Base-by-base conservation (phyloP, 768 basidiomycete species). In the Serpula lacrymans region DNA sequence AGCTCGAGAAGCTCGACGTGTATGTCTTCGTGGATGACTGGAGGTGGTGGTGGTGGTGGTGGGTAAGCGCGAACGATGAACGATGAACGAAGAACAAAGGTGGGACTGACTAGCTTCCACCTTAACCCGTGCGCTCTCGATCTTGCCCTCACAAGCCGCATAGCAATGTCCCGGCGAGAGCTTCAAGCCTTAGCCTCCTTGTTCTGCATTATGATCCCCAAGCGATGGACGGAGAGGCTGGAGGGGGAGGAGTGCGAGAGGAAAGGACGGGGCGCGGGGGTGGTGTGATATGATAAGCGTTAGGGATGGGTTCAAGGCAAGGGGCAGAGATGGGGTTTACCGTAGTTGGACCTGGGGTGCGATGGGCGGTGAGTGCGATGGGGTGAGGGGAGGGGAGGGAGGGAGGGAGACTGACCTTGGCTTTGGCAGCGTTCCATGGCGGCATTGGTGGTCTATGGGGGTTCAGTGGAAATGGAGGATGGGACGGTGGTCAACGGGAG, bases 131-230 rank as follows among this genome's bases (percentile, higher is more conserved):
- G 92, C 89, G 0, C 86, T 91, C 67, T 95, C 92, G 17, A 83
- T 48, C 67, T 88, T 91, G 23, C 82, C 79, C 58, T 75, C 63
- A 92, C 88, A 6, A 95, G 59, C 13, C 91, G 69, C 17, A 77
- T 71, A 4, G 90, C 90, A 35, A 93, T 88, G 47, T 94, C 90
- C 30, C 88, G 72, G 14, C 92, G 72, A 25, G 85, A 56, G 28
- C 64, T 48, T 62, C 87, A 86, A 2, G 83, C 82, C 14, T 96
- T 80, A 0, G 93, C 91, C 50, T 84, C 80, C 64, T 87, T 93
- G 78, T 98, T 98, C 67, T 93, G 88, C 51, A 93, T 87, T 8
- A 92, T 67, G 14, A 83, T 93, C 41, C 88, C 77, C 45, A 92
- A 69, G 13, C 88, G 79, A 60, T 94, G 89, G 16, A 92, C 85